phyloP scores from a whole-genome alignment of 176 grass and related monocot genomes.

The Thinopyrum elongatum region DNA sequence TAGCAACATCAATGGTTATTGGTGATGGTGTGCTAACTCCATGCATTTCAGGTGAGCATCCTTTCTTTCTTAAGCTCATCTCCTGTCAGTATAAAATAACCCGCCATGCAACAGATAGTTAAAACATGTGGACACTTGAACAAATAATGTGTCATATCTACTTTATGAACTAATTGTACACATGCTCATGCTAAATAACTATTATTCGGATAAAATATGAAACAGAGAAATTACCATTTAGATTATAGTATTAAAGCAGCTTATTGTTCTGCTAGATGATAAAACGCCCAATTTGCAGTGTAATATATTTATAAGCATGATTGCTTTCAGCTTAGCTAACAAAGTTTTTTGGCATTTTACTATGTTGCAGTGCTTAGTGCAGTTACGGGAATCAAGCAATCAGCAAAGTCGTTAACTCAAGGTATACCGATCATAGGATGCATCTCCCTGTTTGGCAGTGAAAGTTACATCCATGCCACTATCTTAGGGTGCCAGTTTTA shows the following conservation, averaged over 20 bases:
- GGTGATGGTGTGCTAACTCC: slow-evolving; percentile 77
- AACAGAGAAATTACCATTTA: slow-evolving; percentile 1
- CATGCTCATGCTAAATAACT: neutral
- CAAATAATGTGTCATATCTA: neutral
- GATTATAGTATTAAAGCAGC: neutral
- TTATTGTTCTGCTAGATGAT: slow-evolving; percentile 6
- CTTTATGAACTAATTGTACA: neutral
- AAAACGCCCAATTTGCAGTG: neutral
- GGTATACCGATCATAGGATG: slow-evolving; percentile 38
- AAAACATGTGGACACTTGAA: neutral
- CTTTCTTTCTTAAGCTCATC: neutral
- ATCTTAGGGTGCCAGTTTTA: neutral
- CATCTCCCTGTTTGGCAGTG: neutral
- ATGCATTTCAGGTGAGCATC: slow-evolving; percentile 58
- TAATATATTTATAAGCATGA: slow-evolving; percentile 25
- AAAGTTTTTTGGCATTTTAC: neutral
- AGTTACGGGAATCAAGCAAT: slow-evolving; percentile 58
- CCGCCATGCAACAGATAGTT: neutral
- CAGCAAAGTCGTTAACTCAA: slow-evolving; percentile 43
- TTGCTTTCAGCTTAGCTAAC: neutral
- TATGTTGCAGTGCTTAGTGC: slow-evolving; percentile 61
- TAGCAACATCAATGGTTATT: slow-evolving; percentile 86
- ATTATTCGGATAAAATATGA: neutral
- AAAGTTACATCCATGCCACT: neutral
- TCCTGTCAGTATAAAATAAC: neutral